These are phyloP conservation scores for Nepenthes mirabilis DNA, from an alignment of 148 eudicot species.

Conservation along the genomic window DNA sequence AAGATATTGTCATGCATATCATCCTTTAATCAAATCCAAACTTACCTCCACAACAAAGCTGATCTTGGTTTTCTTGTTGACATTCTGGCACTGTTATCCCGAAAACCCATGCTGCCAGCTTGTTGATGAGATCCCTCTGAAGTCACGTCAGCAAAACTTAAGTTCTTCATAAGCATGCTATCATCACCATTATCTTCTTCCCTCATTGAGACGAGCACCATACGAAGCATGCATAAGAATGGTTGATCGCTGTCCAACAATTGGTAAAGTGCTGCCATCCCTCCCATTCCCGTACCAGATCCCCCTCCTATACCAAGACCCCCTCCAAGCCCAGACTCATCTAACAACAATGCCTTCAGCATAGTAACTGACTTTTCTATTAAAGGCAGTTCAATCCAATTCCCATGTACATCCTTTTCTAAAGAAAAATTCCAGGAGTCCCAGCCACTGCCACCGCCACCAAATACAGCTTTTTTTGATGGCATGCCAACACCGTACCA, in stretches of 20 bases:
- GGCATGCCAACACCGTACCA: constrained; percentile 90
- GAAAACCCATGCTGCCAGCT: constrained; percentile 21
- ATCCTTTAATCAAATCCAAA: background rate
- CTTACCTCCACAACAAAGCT: constrained; percentile 88
- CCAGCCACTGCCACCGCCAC: constrained; percentile 98
- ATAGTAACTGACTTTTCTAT: constrained; percentile 76
- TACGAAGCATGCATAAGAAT: constrained; percentile 93
- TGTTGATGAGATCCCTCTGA: constrained; percentile 33
- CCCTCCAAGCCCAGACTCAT: constrained; percentile 96
- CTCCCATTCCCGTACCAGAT: constrained; percentile 99
- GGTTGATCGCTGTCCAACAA: constrained; percentile 98
- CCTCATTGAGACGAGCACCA: constrained; percentile 90
- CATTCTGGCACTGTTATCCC: constrained; percentile 31
- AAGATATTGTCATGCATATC: background rate
- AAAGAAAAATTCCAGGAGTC: constrained; percentile 71
- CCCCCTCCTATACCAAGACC: constrained; percentile 99
- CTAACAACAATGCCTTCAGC: constrained; percentile 92
- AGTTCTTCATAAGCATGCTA: constrained; percentile 47
- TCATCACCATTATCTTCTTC: constrained; percentile 90
- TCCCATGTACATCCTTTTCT: constrained; percentile 80
- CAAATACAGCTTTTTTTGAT: constrained; percentile 36
- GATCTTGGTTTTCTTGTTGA: constrained; percentile 64
- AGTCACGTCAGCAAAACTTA: constrained; percentile 32
- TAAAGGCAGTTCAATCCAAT: constrained; percentile 87
- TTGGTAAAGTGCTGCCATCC: constrained; percentile 89